These are phyloP conservation scores for Sporothrix brasiliensis DNA, from an alignment of 2,329 filamentous ascomycete genomes.

Conservation along the genomic window DNA sequence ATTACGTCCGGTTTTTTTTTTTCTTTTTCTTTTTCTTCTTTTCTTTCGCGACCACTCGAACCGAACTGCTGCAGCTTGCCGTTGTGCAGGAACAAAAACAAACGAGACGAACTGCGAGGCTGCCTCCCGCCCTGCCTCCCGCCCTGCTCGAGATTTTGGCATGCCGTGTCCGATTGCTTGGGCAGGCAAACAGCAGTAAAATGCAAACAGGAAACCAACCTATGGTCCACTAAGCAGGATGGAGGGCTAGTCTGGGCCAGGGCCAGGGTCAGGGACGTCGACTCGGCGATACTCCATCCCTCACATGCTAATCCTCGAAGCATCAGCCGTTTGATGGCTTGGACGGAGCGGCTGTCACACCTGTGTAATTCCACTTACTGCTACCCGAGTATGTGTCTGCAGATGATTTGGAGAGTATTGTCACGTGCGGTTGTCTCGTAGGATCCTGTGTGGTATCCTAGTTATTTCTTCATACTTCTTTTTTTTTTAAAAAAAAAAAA, in stretches of 20 bases:
- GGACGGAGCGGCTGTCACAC: background rate
- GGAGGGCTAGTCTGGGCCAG: background rate
- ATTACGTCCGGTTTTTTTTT: background rate
- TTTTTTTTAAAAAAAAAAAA: background rate
- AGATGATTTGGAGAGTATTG: too few relatives aligned
- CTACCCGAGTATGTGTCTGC: too few relatives aligned
- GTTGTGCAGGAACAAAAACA: background rate
- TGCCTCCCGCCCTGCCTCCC: background rate
- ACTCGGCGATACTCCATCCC: constrained; percentile 7
- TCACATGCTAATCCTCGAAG: constrained; percentile 1
- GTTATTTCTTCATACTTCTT: background rate
- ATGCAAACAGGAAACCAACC: background rate
- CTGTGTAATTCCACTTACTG: too few relatives aligned
- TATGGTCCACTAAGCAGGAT: background rate
- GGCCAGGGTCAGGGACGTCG: background rate
- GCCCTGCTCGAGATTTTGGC: background rate
- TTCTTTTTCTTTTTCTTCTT: background rate
- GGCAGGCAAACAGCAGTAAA: background rate
- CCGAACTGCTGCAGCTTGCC: background rate
- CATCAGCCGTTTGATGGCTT: background rate
- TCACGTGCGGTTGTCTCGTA: too few relatives aligned
- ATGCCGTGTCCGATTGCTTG: background rate
- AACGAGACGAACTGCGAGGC: background rate
- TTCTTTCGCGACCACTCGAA: background rate
- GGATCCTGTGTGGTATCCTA: too few relatives aligned